Base-by-base conservation (phyloP, 495 filamentous ascomycete genomes). In the Trichoderma virens region DNA sequence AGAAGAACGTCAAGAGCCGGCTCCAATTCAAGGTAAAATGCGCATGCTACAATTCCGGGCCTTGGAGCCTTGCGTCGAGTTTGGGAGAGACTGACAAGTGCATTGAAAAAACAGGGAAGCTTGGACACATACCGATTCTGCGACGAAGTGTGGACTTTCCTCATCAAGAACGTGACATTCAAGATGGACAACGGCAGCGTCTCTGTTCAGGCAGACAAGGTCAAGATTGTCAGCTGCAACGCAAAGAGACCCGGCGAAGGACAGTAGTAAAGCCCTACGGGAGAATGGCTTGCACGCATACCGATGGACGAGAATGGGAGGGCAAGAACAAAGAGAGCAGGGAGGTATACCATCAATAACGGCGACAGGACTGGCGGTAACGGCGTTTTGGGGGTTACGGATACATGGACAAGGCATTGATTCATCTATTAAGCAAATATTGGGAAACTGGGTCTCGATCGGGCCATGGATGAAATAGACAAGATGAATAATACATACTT, bases 41-140 rank as follows among this genome's bases (percentile, higher is more conserved):
- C n/a, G n/a, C n/a, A n/a, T n/a, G n/a, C n/a, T n/a, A n/a, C n/a
- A n/a, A n/a, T n/a, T n/a, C n/a, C n/a, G n/a, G n/a, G n/a, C n/a
- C n/a, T n/a, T n/a, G n/a, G n/a, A n/a, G n/a, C n/a, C n/a, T n/a
- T n/a, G n/a, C n/a, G n/a, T n/a, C n/a, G n/a, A n/a, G n/a, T n/a
- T n/a, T n/a, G n/a, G n/a, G 5, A 27, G 27, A 25, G 31, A 3
- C 39, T 18, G n/a, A 41, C 47, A n/a, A 39, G 61, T 8, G 27
- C 30, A 6, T 3, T 59, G 63, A 28, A 31, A 11, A 16, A 62
- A 65, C 71, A 98, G 94, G 95, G 94, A 32, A 93, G 95, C 68
- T 87, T 99, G 59, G 94, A 99, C 75, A 99, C 95, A 32, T 99
- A 99, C 81, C 91, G 95, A 69, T 99, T 98, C 83, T 99, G 95